These are phyloP conservation scores for Neonectria faginata DNA, from an alignment of 2,329 filamentous ascomycete genomes.

Conservation along the genomic window DNA sequence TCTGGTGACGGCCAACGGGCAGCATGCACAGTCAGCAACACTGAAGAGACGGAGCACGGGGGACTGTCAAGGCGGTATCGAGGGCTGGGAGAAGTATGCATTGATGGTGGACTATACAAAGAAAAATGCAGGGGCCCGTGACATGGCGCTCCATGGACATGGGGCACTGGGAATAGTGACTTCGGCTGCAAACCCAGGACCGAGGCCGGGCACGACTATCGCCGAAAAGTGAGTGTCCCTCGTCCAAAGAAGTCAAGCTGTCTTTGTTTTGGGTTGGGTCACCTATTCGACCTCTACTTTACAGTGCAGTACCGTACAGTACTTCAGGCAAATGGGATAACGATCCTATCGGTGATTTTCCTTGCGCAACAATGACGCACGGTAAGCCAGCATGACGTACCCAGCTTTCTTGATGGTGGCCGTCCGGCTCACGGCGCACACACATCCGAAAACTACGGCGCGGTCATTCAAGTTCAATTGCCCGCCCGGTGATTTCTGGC, in stretches of 20 bases:
- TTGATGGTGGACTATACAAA: background rate
- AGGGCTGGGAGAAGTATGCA: background rate
- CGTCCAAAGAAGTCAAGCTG: background rate
- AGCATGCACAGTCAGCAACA: background rate
- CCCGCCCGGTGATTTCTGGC: slow-evolving; percentile 20
- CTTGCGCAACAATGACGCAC: background rate
- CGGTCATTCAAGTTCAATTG: slow-evolving; percentile 1
- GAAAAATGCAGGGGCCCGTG: background rate
- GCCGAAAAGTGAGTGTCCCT: background rate
- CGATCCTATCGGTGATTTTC: background rate
- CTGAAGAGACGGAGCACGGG: background rate
- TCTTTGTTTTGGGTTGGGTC: too few species aligned
- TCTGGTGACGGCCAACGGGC: background rate
- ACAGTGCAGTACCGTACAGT: too few species aligned
- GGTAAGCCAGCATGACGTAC: background rate
- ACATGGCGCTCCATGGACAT: background rate
- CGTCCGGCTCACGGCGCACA: background rate
- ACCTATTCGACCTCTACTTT: background rate
- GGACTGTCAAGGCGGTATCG: background rate
- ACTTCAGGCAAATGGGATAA: background rate
- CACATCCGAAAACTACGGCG: background rate
- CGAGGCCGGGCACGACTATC: background rate
- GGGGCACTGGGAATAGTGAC: background rate
- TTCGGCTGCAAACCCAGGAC: background rate
- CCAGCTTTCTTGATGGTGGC: background rate